A percentile compares a stretch with the other conserved stretches of the same genome.
Evolutionary conservation across 2,329 filamentous ascomycete genomes (phyloP).

Genomic region (Conoideocrella luteorostrata): DNA sequence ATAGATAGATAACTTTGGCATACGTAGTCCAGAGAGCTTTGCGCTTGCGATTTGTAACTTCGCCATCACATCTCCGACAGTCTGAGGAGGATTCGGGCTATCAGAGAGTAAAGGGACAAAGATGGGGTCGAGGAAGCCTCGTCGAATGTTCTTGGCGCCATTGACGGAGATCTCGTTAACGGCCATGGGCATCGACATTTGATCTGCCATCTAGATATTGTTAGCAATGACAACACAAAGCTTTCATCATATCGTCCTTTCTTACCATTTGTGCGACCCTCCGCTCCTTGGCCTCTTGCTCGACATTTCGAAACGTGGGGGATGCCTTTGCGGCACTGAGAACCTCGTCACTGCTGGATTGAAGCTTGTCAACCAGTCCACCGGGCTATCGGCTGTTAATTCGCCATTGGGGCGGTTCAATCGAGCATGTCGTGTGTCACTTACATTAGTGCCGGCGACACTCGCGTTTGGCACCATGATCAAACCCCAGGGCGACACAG

Average conservation of each 20-base stretch:
- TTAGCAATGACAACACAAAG: conserved; percentile 13
- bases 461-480: conserved; percentile 28
- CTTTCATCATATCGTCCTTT: no score
- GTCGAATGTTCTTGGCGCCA: conserved; percentile 76
- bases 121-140: conserved; percentile 73
- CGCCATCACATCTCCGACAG: conserved; percentile 69
- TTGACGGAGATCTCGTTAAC: conserved; percentile 81
- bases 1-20: conserved; percentile 14
- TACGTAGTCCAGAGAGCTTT: conserved; percentile 77
- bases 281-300: conserved; percentile 33
- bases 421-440: no score
- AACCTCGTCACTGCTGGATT: conserved; percentile 30
- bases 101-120: conserved; percentile 70
- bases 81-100: conserved; percentile 62
- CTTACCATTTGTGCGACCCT: conserved; percentile 32
- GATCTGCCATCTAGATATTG: conserved; percentile 47
- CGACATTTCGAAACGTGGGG: conserved; percentile 27
- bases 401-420: background rate
- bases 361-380: conserved; percentile 34
- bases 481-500: background rate
- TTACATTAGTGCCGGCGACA: conserved; percentile 23
- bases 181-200: conserved; percentile 80
- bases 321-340: conserved; percentile 32
- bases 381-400: conserved; percentile 20
- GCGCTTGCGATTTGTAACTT: conserved; percentile 64